A percentile compares a stretch with the other conserved stretches of the same genome.
phyloP scores from a whole-genome alignment of 208 protist genomes.

The Trypanosoma cruzi region DNA sequence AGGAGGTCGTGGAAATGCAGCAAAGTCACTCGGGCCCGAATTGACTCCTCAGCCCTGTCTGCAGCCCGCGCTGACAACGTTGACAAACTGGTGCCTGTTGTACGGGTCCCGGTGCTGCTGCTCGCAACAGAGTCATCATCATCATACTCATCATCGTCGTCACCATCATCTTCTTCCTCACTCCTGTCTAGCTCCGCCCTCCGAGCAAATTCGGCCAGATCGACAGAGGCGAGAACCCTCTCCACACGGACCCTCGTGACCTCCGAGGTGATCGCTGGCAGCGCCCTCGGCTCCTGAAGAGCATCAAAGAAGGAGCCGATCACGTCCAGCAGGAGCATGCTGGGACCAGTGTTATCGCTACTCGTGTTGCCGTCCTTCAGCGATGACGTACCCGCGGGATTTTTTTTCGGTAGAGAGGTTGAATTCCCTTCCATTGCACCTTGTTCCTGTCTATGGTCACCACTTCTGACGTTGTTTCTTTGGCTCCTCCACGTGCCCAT shows the following conservation, averaged over 20 bases:
- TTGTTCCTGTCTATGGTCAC: background rate
- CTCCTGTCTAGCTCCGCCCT: conserved; percentile 23
- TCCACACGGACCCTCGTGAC: conserved; percentile 72
- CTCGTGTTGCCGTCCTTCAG: background rate
- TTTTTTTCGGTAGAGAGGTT: background rate
- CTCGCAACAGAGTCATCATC: conserved; percentile 31
- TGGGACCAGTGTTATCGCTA: background rate
- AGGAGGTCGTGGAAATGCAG: conserved; percentile 39
- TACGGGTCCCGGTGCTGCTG: background rate
- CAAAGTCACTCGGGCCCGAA: conserved; percentile 30
- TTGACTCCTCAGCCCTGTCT: background rate
- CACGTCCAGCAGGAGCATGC: conserved; percentile 49
- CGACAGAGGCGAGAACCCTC: conserved; percentile 50
- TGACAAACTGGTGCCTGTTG: background rate
- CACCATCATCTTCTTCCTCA: conserved; percentile 26
- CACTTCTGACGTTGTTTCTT: conserved; percentile 8
- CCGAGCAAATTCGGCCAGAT: conserved; percentile 55
- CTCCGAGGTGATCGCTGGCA: conserved; percentile 62
- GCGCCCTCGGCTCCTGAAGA: conserved; percentile 50
- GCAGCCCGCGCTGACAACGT: background rate
- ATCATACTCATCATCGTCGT: conserved; percentile 37
- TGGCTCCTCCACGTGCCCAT: conserved; percentile 12
- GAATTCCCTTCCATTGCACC: background rate
- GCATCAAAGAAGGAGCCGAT: conserved; percentile 61
- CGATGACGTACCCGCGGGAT: background rate